Evolutionary conservation across 257 asterid species (phyloP), one percentile per base, ranked within the genome.

Genomic region (Phtheirospermum japonicum): DNA sequence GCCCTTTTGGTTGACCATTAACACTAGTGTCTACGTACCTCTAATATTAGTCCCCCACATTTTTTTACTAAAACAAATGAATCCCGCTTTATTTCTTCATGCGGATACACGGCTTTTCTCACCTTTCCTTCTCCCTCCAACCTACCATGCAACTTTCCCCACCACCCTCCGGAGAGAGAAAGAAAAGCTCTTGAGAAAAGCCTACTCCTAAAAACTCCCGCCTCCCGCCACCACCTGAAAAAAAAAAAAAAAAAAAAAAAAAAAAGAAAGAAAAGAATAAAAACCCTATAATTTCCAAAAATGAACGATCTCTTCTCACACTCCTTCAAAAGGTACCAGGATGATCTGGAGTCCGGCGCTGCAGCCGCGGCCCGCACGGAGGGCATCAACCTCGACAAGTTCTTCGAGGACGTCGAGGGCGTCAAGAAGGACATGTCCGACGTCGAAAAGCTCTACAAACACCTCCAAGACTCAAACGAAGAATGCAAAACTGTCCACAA

Each of bases 221-320:
- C 59, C 57, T 1, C 69, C 53, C 12, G 50, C 63, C 61, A 53
- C 67, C 48, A 54, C 23, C 12, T 63, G 65, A 48, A 7, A 18
- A 18, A 51, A 51, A 9, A 9, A 4, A 48, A 63, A 9, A 31
- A 18, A 0, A 63, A 5, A 61, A 51, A 53, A 19, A 12, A 16
- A 13, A 23, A 9, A 4, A 48, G 48, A 9, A 31, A 18, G 0
- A 63, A 5, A 61, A 51, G 42, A 19, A 12, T 10, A 13, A 23
- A 39, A 32, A 63, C 60, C 69, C 52, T 5, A 14, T 46, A 42
- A 42, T 10, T 4, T 16, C 65, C n/a, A 53, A 79, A 79, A 62
- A 82, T 82, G 89, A 82, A 82, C 14, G 89, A 82, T 45, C 83
- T 82, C 10, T 76, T 82, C 79, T 82, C 89, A 11, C 73, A 57